These are phyloP conservation scores for Endothia cerciana DNA, from an alignment of 2,329 filamentous ascomycete genomes.

Conservation along the genomic window DNA sequence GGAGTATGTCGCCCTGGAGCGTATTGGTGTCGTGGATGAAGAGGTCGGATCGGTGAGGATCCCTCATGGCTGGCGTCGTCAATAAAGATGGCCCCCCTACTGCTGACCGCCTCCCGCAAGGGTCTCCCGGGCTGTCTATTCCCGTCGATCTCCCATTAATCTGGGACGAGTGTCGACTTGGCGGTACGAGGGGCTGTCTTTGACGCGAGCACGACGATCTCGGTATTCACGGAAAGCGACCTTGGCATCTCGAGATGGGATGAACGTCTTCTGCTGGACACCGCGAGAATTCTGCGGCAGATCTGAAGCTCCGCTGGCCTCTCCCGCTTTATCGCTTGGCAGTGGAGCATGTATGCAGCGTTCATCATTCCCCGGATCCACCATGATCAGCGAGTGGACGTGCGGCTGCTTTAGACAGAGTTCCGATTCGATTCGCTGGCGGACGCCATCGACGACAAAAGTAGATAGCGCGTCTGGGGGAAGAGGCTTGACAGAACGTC, in stretches of 20 bases:
- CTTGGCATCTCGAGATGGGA: not conserved
- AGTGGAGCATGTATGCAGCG: conserved; percentile 3
- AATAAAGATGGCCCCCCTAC: not conserved
- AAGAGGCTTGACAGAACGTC: too few species aligned
- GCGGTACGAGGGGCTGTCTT: too few species aligned
- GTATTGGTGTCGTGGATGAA: conserved; percentile 43
- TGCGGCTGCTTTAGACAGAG: too few species aligned
- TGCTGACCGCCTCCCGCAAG: not conserved
- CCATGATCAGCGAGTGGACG: not conserved
- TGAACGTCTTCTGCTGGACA: not conserved
- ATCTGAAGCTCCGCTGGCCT: not conserved
- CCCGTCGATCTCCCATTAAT: too few species aligned
- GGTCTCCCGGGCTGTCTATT: too few species aligned
- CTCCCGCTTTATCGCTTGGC: not conserved
- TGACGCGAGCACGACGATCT: too few species aligned
- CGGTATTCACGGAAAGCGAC: not conserved
- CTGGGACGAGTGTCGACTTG: too few species aligned
- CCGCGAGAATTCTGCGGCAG: not conserved
- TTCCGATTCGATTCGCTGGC: too few species aligned
- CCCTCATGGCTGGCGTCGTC: conserved; percentile 2
- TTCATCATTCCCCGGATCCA: conserved; percentile 4
- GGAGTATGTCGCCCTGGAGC: conserved; percentile 40
- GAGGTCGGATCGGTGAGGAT: conserved; percentile 37
- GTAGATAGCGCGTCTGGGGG: too few species aligned
- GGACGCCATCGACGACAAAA: too few species aligned